Evolutionary conservation across 441 rosid genomes (phyloP), one percentile per base, ranked within the genome.

Genomic region (Aleurites moluccanus): DNA sequence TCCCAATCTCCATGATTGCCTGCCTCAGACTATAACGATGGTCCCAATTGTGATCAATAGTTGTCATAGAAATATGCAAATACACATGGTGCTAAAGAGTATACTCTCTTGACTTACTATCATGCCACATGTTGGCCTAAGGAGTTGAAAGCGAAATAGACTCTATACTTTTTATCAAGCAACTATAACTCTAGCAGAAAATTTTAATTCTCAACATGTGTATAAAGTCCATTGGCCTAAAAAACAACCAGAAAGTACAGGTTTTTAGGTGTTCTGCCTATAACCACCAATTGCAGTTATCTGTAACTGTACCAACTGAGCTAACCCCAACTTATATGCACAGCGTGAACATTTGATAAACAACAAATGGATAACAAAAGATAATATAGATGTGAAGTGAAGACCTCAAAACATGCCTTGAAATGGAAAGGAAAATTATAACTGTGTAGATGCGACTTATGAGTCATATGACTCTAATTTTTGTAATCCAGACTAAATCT

Each of bases 1-100:
- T 96, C 99, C 99, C 99, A 96, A 78, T 86, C 81, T 4, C 88
- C 88, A 11, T 78, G 74, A 42, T 77, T 85, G 59, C 93, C 94
- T 78, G 88, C 87, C 79, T 88, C 95, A 25, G 92, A 83, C 85
- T 93, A 79, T 52, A 79, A 74, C 64, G 73, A 61, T 25, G 23
- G 42, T 66, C 69, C 44, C 59, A 72, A 63, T 45, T 67, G 77
- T 61, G 55, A 71, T 33, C 25, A 70, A 28, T 64, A 52, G 27
- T 53, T 16, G 49, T 44, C 67, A 57, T 52, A 33, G 45, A 60
- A 35, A 64, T 2, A 30, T 44, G 47, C 4, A 64, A 69, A 59
- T 10, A 64, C 50, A 60, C 4, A 60, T n/a, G 8, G 16, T 9
- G 50, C 23, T 55, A 38, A 35, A 49, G n/a, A 50, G 2, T 50